Base-by-base conservation (phyloP, 2,329 filamentous ascomycete genomes). In the Ophiostoma novo-ulmi region DNA sequence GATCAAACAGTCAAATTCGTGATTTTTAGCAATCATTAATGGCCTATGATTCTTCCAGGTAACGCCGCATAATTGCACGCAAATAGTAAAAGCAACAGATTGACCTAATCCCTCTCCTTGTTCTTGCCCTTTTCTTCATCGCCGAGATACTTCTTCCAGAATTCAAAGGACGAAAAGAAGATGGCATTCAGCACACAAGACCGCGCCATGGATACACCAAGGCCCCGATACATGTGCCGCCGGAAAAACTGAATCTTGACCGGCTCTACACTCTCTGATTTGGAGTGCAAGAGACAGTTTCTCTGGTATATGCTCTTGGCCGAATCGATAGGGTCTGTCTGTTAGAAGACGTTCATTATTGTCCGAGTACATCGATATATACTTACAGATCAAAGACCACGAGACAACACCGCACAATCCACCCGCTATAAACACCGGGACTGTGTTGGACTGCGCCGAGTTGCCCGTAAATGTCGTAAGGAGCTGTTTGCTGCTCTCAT, bases 101-200 rank as follows among this genome's bases (percentile, higher is more conserved):
- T 22, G 22, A 55, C 8, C 14, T 14, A 69, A 13, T 17, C 65
- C 39, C 38, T 11, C 8, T 36, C 17, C 17, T 13, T 38, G 61
- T 10, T 17, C 61, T 65, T 39, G 17, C 14, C 64, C 36, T 67
- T 44, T 2, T 26, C 38, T 10, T 48, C 65, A 1, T 67, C 65
- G 65, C 65, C 65, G n/a, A 67, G 39, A 13, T 67, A 67, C 78
- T 89, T 89, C 81, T 95, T 95, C 76, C 92, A 85, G 76, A 92
- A 89, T 80, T 96, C 92, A 78, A 95, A 96, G 55, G 89, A 90
- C 63, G 91, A 93, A 81, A 96, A 96, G 84, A 96, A 96, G 76
- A 96, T 91, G 74, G 92, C 91, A 78, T 96, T 96, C 75, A 95
- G 89, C 69, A 92, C 84, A 76, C 91, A 93, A 14, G 91, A 94